Conservation (phyloP, 139 green algal genomes). For the Coelastrella sp. region DNA sequence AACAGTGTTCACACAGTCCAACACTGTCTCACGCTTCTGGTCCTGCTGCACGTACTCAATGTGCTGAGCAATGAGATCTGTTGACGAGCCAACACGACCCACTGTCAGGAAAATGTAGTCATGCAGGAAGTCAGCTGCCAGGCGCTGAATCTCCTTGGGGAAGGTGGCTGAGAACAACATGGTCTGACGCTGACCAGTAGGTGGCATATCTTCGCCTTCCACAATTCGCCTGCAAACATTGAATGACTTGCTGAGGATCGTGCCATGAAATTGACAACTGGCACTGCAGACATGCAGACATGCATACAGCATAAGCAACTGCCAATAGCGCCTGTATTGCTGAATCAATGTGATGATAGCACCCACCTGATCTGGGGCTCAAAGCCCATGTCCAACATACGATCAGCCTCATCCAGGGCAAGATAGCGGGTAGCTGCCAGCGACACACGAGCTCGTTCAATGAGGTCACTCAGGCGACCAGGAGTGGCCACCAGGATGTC, state of each 20-base stretch:
- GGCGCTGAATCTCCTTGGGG: conserved; percentile 91
- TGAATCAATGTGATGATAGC: too few species aligned
- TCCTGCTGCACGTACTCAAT: conserved; percentile 80
- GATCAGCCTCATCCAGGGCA: conserved; percentile 95
- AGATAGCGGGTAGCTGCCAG: conserved; percentile 87
- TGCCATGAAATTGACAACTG: too few species aligned
- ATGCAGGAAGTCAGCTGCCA: conserved; percentile 87
- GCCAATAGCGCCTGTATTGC: too few species aligned
- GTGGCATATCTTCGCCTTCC: conserved; percentile 78
- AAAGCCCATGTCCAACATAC: conserved; percentile 98
- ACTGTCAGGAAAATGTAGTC: conserved; percentile 99
- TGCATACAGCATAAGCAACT: too few species aligned
- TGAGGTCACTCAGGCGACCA: conserved; percentile 88
- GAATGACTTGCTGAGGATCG: not conserved
- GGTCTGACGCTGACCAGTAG: conserved; percentile 87
- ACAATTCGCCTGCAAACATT: conserved; percentile 53
- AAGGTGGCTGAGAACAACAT: conserved; percentile 97
- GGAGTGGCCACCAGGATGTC: conserved; percentile 95
- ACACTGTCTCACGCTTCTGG: conserved; percentile 61
- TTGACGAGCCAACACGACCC: conserved; percentile 96
- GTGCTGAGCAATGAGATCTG: conserved; percentile 78
- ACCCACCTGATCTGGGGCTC: conserved; percentile 80
- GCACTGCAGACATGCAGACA: too few species aligned
- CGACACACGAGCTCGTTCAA: conserved; percentile 78
- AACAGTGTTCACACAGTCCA: conserved; percentile 50